These are phyloP conservation scores for Diutina ranongensis DNA, from an alignment of 1,139 yeast genomes.

Conservation along the genomic window DNA sequence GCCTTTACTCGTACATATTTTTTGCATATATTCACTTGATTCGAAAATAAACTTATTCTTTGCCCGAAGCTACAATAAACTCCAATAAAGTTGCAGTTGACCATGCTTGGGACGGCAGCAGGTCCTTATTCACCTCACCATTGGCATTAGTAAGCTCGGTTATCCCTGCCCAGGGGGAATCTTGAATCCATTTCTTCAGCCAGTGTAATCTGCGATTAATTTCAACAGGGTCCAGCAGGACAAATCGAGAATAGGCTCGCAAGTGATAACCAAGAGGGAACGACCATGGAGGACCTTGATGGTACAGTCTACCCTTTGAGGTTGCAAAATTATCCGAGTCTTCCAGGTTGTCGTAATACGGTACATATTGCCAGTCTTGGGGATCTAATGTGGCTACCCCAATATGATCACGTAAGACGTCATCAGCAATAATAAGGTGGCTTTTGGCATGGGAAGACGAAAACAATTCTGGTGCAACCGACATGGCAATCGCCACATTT, in stretches of 20 bases:
- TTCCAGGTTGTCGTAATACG: slow-evolving; percentile 70
- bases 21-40: too few species aligned
- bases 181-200: slow-evolving; percentile 58
- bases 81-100: slow-evolving; percentile 79
- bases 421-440: slow-evolving; percentile 65
- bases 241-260: slow-evolving; percentile 42
- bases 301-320: slow-evolving; percentile 90
- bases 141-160: slow-evolving; percentile 87
- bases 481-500: slow-evolving; percentile 85
- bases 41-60: too few species aligned
- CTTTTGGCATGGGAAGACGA: slow-evolving; percentile 43
- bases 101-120: slow-evolving; percentile 98
- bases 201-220: slow-evolving; percentile 47
- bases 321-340: slow-evolving; percentile 86
- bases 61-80: slow-evolving; percentile 16
- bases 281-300: slow-evolving; percentile 98
- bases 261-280: slow-evolving; percentile 86
- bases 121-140: slow-evolving; percentile 71
- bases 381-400: slow-evolving; percentile 94
- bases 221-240: slow-evolving; percentile 36
- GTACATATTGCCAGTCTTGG: slow-evolving; percentile 80
- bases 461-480: slow-evolving; percentile 88
- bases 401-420: slow-evolving; percentile 68
- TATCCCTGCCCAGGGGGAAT: slow-evolving; percentile 85
- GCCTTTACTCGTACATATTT: too few species aligned